These are phyloP conservation scores for Cryptosporidium canis DNA, from an alignment of 169 alveolate genomes.

Conservation along the genomic window DNA sequence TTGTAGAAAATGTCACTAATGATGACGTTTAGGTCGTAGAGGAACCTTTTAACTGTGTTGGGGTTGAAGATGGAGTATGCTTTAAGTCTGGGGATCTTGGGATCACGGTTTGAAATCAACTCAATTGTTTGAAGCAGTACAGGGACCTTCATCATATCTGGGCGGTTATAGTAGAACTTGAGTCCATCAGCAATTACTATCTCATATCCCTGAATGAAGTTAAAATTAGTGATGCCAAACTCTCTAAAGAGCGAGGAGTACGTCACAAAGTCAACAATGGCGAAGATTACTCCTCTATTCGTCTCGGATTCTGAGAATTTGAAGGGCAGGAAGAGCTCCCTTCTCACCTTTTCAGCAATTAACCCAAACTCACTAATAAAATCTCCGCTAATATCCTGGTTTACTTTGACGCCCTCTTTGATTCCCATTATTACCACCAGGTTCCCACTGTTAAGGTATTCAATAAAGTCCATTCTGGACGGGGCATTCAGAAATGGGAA, in stretches of 20 bases:
- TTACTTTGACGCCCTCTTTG: not conserved
- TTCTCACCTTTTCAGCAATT: constrained; percentile 37
- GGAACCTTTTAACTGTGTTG: constrained; percentile 33
- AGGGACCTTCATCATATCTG: constrained; percentile 9
- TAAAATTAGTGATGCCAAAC: constrained; percentile 37
- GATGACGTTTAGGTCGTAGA: constrained; percentile 33
- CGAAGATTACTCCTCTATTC: constrained; percentile 46
- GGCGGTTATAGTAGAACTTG: constrained; percentile 33
- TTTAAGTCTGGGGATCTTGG: constrained; percentile 18
- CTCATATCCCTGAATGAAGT: constrained; percentile 48
- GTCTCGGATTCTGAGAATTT: not conserved
- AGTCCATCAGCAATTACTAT: constrained; percentile 58
- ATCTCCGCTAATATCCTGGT: constrained; percentile 5
- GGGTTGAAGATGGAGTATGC: constrained; percentile 58
- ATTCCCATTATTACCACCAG: constrained; percentile 45
- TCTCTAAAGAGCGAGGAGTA: constrained; percentile 68
- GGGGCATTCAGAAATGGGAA: constrained; percentile 35
- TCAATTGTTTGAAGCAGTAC: constrained; percentile 15
- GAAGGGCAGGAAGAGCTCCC: constrained; percentile 21
- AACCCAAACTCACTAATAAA: not conserved
- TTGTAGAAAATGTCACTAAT: constrained; percentile 35
- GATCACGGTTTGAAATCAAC: constrained; percentile 12
- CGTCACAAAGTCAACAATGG: constrained; percentile 39
- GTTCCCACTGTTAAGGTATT: constrained; percentile 57
- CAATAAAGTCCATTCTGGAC: constrained; percentile 38